phyloP scores from a whole-genome alignment of 2,329 filamentous ascomycete genomes.

The Colletotrichum plurivorum region DNA sequence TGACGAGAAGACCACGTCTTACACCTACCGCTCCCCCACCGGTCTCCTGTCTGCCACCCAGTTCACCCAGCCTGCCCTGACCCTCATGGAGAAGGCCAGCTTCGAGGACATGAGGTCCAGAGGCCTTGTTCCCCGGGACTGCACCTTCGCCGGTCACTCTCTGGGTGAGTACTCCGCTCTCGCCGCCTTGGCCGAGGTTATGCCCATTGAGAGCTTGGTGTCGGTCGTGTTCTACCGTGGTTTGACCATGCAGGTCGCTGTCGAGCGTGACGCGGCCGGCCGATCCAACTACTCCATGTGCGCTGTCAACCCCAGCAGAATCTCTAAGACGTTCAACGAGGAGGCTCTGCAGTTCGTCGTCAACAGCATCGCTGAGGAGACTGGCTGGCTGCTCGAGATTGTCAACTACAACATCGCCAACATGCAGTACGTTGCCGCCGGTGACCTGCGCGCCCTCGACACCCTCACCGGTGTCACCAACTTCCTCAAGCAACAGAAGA shows the following conservation, averaged over 20 bases:
- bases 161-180: constrained; percentile 98
- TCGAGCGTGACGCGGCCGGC: constrained; percentile 92
- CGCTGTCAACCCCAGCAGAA: constrained; percentile 97
- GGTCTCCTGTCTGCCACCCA: constrained; percentile 97
- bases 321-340: constrained; percentile 99
- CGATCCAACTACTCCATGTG: constrained; percentile 99
- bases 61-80: constrained; percentile 97
- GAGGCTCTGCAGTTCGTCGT: constrained; percentile 97
- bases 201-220: constrained; percentile 99
- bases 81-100: constrained; percentile 99
- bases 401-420: constrained; percentile 94
- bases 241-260: constrained; percentile 98
- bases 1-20: constrained; percentile 90
- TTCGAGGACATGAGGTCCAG: constrained; percentile 99
- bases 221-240: constrained; percentile 99
- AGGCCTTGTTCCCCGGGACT: constrained; percentile 95
- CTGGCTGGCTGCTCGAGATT: constrained; percentile 96
- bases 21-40: constrained; percentile 96
- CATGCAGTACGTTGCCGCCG: constrained; percentile 82
- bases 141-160: constrained; percentile 97
- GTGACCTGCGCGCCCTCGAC: constrained; percentile 79
- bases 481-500: constrained; percentile 96
- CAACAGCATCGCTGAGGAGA: constrained; percentile 93
- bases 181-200: constrained; percentile 95
- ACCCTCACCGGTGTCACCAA: constrained; percentile 87